phyloP scores from a whole-genome alignment of 2,329 filamentous ascomycete species.

The Drechslera avenae region DNA sequence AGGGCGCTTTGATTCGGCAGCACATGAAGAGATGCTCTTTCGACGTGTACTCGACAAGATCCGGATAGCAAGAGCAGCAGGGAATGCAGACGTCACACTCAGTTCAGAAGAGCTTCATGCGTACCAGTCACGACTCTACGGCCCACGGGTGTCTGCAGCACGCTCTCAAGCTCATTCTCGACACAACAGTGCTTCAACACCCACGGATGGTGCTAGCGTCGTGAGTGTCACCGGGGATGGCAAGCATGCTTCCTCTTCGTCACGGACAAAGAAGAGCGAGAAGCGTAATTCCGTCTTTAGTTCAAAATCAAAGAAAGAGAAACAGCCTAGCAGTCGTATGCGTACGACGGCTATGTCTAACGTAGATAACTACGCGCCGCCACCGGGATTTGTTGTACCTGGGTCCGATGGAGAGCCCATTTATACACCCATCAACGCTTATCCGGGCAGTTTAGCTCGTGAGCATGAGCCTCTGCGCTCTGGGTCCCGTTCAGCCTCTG shows the following conservation, averaged over 20 bases:
- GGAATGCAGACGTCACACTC: conserved; percentile 79
- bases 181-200: conserved; percentile 30
- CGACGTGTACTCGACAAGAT: conserved; percentile 82
- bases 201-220: conserved; percentile 38
- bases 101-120: conserved; percentile 80
- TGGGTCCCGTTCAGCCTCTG: conserved; percentile 51
- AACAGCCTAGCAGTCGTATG: conserved; percentile 38
- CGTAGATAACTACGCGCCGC: conserved; percentile 32
- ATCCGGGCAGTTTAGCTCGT: conserved; percentile 46
- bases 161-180: conserved; percentile 28
- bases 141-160: conserved; percentile 45
- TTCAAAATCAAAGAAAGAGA: conserved; percentile 40
- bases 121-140: conserved; percentile 70
- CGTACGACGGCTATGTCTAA: conserved; percentile 32
- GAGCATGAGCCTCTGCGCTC: conserved; percentile 48
- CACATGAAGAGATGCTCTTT: conserved; percentile 75
- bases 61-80: conserved; percentile 74
- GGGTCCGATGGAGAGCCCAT: conserved; percentile 55
- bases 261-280: conserved; percentile 45
- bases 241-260: conserved; percentile 32
- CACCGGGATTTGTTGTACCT: conserved; percentile 56
- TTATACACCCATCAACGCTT: conserved; percentile 52
- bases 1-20: conserved; percentile 46
- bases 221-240: conserved; percentile 38
- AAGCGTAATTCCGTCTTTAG: conserved; percentile 37